Base-by-base conservation (phyloP, 768 basidiomycete genomes). In the Lentinula raphanica region DNA sequence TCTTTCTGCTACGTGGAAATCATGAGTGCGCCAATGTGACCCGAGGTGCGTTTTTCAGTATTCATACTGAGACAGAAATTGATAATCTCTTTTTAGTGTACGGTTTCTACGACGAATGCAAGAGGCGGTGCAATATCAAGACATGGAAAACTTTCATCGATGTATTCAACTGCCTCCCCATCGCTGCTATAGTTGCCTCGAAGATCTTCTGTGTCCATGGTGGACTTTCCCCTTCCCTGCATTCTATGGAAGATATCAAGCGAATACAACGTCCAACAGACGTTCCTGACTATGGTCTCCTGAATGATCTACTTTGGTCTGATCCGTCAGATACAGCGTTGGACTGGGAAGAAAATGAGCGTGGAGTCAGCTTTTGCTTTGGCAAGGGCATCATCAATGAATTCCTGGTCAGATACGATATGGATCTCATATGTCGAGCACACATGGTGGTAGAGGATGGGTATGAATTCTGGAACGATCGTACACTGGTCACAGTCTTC, bases 391-490 rank as follows among this genome's bases (percentile, higher is more conserved):
- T 98, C 64, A 98, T 98, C 68, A 96, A 96, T 66, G 91, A 95
- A 62, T 98, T 98, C 78, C 76, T 98, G 57, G 86, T 88, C 63
- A 86, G 90, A 62, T 94, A 95, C 69, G 96, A 99, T 72, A 98
- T 99, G 90, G 96, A 99, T 74, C 80, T 99, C 62, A 98, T 99
- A 74, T 98, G 97, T 77, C 88, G 97, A 50, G 97, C 97, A 50
- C 97, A 99, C 74, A 98, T 98, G 97, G 97, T 99, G 45, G 97
- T 99, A 61, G 97, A 99, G 71, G 93, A 95, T 67, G 96, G 96
- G 7, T 98, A 98, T 68, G 97, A 99, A 76, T 99, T 99, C 69
- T 99, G 97, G 92, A 98, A 98, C 66, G 97, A 99, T 67, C 84
- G 97, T 64, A 98, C 97, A 49, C 75, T 99, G 64, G 97, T 99